Evolutionary conservation across 441 rosid genomes (phyloP).

Genomic region (Populus tomentosa): DNA sequence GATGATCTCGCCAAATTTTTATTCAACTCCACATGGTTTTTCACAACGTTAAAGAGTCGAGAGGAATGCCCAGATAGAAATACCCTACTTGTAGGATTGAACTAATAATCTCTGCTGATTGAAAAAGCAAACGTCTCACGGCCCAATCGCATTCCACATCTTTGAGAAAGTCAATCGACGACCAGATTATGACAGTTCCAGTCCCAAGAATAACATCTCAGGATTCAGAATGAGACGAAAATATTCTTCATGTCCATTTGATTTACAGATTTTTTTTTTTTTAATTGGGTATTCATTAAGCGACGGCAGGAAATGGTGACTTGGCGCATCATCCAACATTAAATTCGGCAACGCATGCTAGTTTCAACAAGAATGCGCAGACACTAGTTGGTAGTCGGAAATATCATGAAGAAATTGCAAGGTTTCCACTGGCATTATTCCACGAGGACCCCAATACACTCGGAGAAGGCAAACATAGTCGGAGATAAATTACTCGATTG

Average conservation of each 20-base stretch:
- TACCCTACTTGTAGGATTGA: too few relatives aligned
- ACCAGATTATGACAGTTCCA: too few relatives aligned
- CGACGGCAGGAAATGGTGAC: not conserved
- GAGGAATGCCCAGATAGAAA: too few relatives aligned
- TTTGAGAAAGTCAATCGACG: too few relatives aligned
- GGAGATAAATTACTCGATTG: not conserved
- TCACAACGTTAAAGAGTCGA: too few relatives aligned
- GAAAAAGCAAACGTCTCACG: not conserved
- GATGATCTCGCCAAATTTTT: too few relatives aligned
- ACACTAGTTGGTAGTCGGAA: not conserved
- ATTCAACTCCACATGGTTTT: too few relatives aligned
- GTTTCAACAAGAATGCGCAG: not conserved
- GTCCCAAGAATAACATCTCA: not conserved
- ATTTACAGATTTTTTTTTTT: too few relatives aligned
- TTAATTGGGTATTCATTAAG: too few relatives aligned
- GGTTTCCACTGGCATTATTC: not conserved
- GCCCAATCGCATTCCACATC: too few relatives aligned
- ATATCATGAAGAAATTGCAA: not conserved
- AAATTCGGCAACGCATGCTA: not conserved
- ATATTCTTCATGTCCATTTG: too few relatives aligned
- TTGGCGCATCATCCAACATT: not conserved
- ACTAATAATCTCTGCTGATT: too few relatives aligned
- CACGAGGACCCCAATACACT: not conserved
- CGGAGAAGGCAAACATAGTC: not conserved
- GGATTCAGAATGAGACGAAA: not conserved